phyloP scores from a whole-genome alignment of 495 filamentous ascomycete species.

The Lichenothelia convexa region DNA sequence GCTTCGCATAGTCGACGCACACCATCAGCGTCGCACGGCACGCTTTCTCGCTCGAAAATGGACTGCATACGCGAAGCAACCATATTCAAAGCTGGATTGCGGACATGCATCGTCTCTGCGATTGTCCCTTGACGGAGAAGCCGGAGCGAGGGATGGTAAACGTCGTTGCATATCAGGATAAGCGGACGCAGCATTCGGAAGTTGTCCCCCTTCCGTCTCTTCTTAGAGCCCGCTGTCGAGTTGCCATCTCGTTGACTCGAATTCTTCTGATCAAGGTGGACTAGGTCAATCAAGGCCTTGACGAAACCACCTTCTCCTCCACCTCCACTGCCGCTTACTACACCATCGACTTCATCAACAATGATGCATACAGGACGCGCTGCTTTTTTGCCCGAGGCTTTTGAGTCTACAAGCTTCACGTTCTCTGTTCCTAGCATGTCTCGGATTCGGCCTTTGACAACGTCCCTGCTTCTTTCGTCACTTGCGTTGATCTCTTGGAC shows the following conservation, averaged over 20 bases:
- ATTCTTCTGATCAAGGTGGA: constrained; percentile 72
- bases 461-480: constrained; percentile 54
- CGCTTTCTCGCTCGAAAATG: constrained; percentile 73
- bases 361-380: constrained; percentile 81
- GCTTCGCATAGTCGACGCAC: constrained; percentile 81
- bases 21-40: constrained; percentile 69
- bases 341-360: constrained; percentile 92
- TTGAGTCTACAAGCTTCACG: constrained; percentile 61
- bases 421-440: constrained; percentile 83
- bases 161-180: constrained; percentile 90
- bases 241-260: constrained; percentile 23
- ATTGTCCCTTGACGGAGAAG: constrained; percentile 61
- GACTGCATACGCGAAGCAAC: constrained; percentile 65
- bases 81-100: constrained; percentile 71
- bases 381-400: constrained; percentile 45
- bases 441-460: constrained; percentile 76
- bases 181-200: constrained; percentile 76
- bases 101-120: constrained; percentile 83
- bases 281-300: constrained; percentile 81
- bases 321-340: constrained; percentile 58
- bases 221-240: constrained; percentile 19
- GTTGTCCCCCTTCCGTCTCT: constrained; percentile 51
- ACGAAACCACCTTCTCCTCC: constrained; percentile 73
- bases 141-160: constrained; percentile 81
- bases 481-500: constrained; percentile 79